Conservation (phyloP, 306 rosid genomes). For the Cyclanthera cordifolia region DNA sequence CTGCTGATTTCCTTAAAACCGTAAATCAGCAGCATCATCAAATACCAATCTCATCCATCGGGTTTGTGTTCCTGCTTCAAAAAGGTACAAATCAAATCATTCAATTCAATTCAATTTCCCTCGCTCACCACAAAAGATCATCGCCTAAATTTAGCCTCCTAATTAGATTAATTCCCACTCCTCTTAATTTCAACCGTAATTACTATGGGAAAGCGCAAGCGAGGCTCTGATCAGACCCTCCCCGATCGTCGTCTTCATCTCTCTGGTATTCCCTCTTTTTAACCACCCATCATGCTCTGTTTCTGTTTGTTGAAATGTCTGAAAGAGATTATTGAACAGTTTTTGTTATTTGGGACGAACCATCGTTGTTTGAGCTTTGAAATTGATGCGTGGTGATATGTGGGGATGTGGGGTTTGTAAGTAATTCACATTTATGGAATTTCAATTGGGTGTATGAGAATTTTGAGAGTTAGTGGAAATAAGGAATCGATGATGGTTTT, state of each 20-base stretch:
- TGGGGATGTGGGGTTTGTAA: background rate
- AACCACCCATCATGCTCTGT: background rate
- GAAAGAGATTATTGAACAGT: background rate
- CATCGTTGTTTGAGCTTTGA: background rate
- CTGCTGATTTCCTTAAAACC: background rate
- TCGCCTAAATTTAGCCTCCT: constrained; percentile 4
- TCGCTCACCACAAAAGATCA: background rate
- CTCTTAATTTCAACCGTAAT: background rate
- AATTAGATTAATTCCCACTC: background rate
- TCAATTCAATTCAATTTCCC: constrained; percentile 1
- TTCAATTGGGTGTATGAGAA: background rate
- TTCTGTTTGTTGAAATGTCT: background rate
- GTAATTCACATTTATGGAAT: background rate
- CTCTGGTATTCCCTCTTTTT: constrained; percentile 28
- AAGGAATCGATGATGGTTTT: background rate
- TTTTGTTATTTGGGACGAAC: background rate
- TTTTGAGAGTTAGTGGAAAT: background rate
- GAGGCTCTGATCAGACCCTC: constrained; percentile 37
- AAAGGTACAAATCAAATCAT: background rate
- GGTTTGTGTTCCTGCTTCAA: background rate
- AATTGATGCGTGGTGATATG: background rate
- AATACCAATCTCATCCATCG: background rate
- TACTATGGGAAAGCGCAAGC: constrained; percentile 51
- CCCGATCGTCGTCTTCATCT: constrained; percentile 37
- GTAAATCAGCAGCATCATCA: constrained; percentile 1